A percentile compares a stretch with the other conserved stretches of the same genome.
Evolutionary conservation across 2,329 filamentous ascomycete genomes (phyloP).

Genomic region (Xylaria polymorpha): DNA sequence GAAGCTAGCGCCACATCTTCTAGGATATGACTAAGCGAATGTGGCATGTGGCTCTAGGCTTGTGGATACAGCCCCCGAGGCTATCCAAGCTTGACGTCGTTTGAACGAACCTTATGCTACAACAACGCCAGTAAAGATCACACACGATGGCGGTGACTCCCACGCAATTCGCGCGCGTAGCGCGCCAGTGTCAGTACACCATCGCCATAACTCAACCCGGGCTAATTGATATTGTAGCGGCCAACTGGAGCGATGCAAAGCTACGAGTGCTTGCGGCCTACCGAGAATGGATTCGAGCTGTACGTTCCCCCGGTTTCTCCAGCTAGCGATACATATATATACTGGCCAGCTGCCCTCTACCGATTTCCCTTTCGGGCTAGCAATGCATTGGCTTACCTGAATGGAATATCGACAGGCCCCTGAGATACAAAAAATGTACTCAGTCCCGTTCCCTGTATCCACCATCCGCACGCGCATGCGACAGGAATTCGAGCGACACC

Average conservation of each 20-base stretch:
- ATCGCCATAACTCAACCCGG: constrained; percentile 13
- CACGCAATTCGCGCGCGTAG: constrained; percentile 87
- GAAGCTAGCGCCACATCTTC: constrained; percentile 26
- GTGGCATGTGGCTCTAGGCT: constrained; percentile 41
- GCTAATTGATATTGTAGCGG: constrained; percentile 68
- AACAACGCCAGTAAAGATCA: constrained; percentile 52
- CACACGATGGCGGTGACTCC: constrained; percentile 86
- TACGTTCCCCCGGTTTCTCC: constrained; percentile 64
- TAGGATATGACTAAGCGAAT: constrained; percentile 40
- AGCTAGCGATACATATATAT: not conserved
- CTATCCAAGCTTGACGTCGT: constrained; percentile 48
- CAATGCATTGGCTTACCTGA: constrained; percentile 27
- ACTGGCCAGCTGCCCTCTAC: too few relatives aligned
- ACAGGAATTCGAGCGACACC: constrained; percentile 95
- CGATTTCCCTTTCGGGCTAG: not conserved
- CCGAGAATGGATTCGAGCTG: constrained; percentile 94
- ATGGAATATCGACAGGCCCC: constrained; percentile 73
- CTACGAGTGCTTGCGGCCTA: constrained; percentile 88
- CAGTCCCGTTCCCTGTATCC: constrained; percentile 87
- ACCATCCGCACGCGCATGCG: constrained; percentile 91
- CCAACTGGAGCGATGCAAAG: constrained; percentile 90
- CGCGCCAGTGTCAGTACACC: constrained; percentile 75
- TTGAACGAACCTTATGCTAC: constrained; percentile 47
- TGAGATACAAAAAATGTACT: constrained; percentile 98
- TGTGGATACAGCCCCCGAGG: constrained; percentile 36